A percentile compares a stretch with the other conserved stretches of the same genome.
Conservation (phyloP, 305 asterid species). For the Withania somnifera region DNA sequence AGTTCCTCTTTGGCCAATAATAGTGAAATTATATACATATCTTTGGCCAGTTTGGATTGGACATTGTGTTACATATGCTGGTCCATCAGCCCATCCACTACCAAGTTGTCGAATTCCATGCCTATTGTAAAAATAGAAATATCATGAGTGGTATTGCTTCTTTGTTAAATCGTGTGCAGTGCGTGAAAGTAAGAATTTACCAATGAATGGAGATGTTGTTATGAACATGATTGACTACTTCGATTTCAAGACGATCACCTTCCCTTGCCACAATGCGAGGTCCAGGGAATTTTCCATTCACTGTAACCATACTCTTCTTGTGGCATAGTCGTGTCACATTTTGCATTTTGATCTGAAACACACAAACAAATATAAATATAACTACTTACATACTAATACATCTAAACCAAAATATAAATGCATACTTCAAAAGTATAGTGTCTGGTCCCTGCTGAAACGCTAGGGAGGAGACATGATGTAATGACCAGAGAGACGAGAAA, state of each 20-base stretch:
- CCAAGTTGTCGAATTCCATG: conserved; percentile 52
- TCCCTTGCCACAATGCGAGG: conserved; percentile 41
- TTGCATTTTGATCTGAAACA: conserved; percentile 27
- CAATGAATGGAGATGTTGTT: conserved; percentile 48
- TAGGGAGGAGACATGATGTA: conserved; percentile 7
- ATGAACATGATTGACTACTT: conserved; percentile 37
- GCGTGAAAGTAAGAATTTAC: conserved; percentile 5
- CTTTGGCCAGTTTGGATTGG: conserved; percentile 55
- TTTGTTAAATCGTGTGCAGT: background rate
- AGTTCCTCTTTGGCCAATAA: conserved; percentile 51
- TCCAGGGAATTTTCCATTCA: conserved; percentile 49
- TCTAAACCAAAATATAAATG: too few relatives aligned
- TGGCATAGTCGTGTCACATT: conserved; percentile 48
- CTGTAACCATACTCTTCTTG: conserved; percentile 43
- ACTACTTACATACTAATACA: too few relatives aligned
- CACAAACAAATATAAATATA: background rate
- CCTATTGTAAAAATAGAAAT: conserved; percentile 12
- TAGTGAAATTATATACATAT: conserved; percentile 48
- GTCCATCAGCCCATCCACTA: conserved; percentile 67
- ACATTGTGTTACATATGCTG: conserved; percentile 54
- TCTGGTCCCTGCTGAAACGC: conserved; percentile 11
- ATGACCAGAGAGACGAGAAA: background rate
- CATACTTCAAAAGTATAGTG: conserved; percentile 27
- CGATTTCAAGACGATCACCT: conserved; percentile 41
- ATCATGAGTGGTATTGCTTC: background rate